These are phyloP conservation scores for Cystofilobasidium ferigula DNA, from an alignment of 768 basidiomycete genomes.

Conservation along the genomic window DNA sequence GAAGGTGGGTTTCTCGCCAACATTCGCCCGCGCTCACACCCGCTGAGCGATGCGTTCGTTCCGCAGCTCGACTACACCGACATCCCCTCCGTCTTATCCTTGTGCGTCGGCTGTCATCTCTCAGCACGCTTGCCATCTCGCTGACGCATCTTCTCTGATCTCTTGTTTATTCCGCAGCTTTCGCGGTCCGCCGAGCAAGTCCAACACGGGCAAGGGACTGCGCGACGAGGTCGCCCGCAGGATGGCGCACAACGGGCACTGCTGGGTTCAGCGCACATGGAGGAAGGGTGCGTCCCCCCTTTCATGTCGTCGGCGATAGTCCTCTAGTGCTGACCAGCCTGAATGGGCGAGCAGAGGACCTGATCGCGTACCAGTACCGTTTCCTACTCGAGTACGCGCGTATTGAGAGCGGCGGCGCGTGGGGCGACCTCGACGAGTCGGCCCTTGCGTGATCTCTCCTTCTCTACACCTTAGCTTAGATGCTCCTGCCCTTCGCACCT, in stretches of 20 bases:
- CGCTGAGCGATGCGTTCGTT: neutral
- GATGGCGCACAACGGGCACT: constrained; percentile 2
- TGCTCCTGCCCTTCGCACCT: no score
- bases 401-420: neutral
- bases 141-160: neutral
- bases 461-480: no score
- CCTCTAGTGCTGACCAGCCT: neutral
- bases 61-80: constrained; percentile 6
- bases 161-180: neutral
- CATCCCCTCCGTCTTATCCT: constrained; percentile 2
- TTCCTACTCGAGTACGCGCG: constrained; percentile 4
- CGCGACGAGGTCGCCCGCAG: constrained; percentile 14
- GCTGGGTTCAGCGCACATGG: constrained; percentile 17
- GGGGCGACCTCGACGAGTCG: neutral
- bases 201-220: neutral
- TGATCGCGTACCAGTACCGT: constrained; percentile 5
- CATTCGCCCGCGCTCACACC: neutral
- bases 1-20: neutral
- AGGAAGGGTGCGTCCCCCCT: neutral
- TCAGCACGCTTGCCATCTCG: neutral
- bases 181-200: neutral
- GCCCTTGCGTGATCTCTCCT: neutral
- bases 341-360: neutral
- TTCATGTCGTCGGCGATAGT: neutral
- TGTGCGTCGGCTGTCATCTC: neutral